These are phyloP conservation scores for Coleophoma crateriformis DNA, from an alignment of 2,329 filamentous ascomycete genomes.

Conservation along the genomic window DNA sequence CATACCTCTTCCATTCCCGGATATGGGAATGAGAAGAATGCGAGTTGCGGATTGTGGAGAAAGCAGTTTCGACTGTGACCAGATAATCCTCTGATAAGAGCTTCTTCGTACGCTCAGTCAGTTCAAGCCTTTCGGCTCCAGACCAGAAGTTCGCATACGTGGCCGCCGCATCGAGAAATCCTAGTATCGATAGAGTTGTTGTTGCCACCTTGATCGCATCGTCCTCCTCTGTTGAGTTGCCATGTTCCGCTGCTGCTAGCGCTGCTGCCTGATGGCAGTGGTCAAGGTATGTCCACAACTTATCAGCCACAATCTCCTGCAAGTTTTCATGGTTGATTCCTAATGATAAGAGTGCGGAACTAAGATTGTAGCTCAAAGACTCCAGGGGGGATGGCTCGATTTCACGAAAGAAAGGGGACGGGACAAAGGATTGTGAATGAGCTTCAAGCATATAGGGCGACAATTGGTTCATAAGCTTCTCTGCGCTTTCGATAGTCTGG, in stretches of 20 bases:
- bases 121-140: slow-evolving; percentile 62
- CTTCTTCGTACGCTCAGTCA: slow-evolving; percentile 66
- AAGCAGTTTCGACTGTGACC: slow-evolving; percentile 79
- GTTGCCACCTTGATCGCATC: slow-evolving; percentile 67
- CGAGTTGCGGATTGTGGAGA: slow-evolving; percentile 84
- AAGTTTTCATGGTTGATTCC: slow-evolving; percentile 68
- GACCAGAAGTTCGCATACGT: slow-evolving; percentile 78
- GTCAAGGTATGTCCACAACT: slow-evolving; percentile 66
- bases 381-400: slow-evolving; percentile 89
- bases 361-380: slow-evolving; percentile 71
- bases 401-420: slow-evolving; percentile 76
- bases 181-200: slow-evolving; percentile 78
- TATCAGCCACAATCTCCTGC: slow-evolving; percentile 58
- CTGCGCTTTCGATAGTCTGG: slow-evolving; percentile 64
- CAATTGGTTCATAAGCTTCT: slow-evolving; percentile 73
- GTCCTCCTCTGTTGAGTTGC: slow-evolving; percentile 42
- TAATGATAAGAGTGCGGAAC: slow-evolving; percentile 74
- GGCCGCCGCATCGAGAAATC: slow-evolving; percentile 80
- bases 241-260: slow-evolving; percentile 47
- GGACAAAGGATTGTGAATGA: slow-evolving; percentile 69
- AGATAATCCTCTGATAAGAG: slow-evolving; percentile 82
- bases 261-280: slow-evolving; percentile 62
- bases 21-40: slow-evolving; percentile 58
- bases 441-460: slow-evolving; percentile 82
- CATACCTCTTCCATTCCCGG: slow-evolving; percentile 83